Evolutionary conservation across 495 filamentous ascomycete species (phyloP).

Genomic region (Hypoxylon subgilvum): DNA sequence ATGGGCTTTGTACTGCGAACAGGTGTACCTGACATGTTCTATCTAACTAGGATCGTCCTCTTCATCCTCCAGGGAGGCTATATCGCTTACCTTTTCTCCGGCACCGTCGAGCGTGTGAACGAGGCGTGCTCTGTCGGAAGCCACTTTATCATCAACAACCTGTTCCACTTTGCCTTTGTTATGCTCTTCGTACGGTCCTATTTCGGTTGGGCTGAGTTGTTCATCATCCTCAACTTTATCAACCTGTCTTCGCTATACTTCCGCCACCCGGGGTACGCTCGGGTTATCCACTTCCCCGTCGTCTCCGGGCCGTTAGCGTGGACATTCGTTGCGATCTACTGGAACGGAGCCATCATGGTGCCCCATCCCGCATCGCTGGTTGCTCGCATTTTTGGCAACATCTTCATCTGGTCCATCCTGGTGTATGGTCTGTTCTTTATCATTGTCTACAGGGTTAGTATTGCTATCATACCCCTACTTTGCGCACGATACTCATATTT

Average conservation of each 20-base stretch:
- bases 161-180: conserved; percentile 78
- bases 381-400: conserved; percentile 78
- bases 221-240: conserved; percentile 79
- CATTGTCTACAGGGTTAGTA: conserved; percentile 61
- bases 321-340: conserved; percentile 82
- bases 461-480: background rate
- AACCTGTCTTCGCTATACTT: conserved; percentile 80
- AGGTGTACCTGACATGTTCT: background rate
- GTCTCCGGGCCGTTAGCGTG: conserved; percentile 81
- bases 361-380: conserved; percentile 59
- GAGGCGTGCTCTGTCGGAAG: conserved; percentile 77
- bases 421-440: conserved; percentile 76
- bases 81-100: conserved; percentile 74
- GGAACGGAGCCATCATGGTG: conserved; percentile 83
- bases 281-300: conserved; percentile 74
- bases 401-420: conserved; percentile 83
- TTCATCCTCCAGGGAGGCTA: conserved; percentile 78
- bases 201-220: conserved; percentile 74
- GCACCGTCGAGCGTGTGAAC: conserved; percentile 62
- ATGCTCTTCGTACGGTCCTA: conserved; percentile 78
- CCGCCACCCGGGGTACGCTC: conserved; percentile 69
- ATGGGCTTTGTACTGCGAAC: background rate
- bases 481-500: conserved; percentile 4
- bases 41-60: conserved; percentile 66
- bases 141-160: conserved; percentile 85